Evolutionary conservation across 2,329 filamentous ascomycete genomes (phyloP).

Genomic region (Falciphora oryzae): DNA sequence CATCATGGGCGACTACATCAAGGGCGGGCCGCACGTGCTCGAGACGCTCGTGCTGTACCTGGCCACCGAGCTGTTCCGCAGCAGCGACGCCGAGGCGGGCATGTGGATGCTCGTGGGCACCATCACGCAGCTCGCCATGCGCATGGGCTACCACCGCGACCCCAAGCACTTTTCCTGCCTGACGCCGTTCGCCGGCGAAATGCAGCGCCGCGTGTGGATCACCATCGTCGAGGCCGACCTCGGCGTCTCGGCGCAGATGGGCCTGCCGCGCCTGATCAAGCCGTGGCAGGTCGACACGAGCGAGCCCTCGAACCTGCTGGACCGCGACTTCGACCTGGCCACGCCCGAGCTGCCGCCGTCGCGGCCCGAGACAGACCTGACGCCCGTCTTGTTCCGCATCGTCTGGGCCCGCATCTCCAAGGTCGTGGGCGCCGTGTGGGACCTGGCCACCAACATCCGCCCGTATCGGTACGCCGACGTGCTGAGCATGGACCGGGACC

Average conservation of each 20-base stretch:
- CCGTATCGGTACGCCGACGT: conserved; percentile 15
- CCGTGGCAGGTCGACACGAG: conserved; percentile 39
- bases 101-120: conserved; percentile 23
- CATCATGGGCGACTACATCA: conserved; percentile 25
- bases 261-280: conserved; percentile 44
- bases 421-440: conserved; percentile 18
- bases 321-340: conserved; percentile 47
- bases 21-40: conserved; percentile 21
- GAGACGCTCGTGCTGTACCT: conserved; percentile 24
- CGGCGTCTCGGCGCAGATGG: conserved; percentile 45
- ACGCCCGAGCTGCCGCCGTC: conserved; percentile 34
- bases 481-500: conserved; percentile 18
- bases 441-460: conserved; percentile 12
- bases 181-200: conserved; percentile 44
- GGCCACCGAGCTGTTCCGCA: conserved; percentile 21
- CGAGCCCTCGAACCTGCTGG: conserved; percentile 39
- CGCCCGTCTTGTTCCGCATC: conserved; percentile 24
- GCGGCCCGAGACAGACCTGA: conserved; percentile 36
- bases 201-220: conserved; percentile 43
- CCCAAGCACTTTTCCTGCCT: conserved; percentile 34
- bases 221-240: conserved; percentile 41
- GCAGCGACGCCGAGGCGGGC: conserved; percentile 20
- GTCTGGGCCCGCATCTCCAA: conserved; percentile 17
- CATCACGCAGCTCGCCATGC: conserved; percentile 22
- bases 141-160: conserved; percentile 43